Percentiles rank a stretch among this genome's conserved stretches.
Conservation (phyloP, 768 basidiomycete genomes). For the Podaxis sp. region DNA sequence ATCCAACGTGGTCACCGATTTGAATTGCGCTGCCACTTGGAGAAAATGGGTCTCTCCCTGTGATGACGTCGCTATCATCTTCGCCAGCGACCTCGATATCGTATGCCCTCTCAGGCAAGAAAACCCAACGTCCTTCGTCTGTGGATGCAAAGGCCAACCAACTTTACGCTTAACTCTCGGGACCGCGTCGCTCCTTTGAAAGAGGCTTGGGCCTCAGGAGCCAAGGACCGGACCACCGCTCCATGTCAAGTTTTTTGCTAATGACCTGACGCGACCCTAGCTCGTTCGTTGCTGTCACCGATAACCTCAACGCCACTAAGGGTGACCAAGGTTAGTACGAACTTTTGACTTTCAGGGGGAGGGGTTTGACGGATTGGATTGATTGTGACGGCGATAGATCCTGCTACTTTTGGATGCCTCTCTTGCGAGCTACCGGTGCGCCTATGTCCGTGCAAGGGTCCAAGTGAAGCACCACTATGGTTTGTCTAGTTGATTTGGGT, state of each 20-base stretch:
- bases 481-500: constrained; percentile 41
- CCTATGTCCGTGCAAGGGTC: constrained; percentile 49
- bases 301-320: constrained; percentile 15
- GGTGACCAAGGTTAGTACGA: constrained; percentile 35
- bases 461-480: constrained; percentile 37
- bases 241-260: constrained; percentile 50
- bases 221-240: constrained; percentile 41
- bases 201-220: constrained; percentile 56
- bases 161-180: constrained; percentile 17
- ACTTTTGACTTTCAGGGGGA: neutral
- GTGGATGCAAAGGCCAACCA: neutral
- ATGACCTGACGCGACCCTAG: constrained; percentile 50
- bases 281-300: constrained; percentile 46
- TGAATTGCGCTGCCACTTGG: constrained; percentile 16
- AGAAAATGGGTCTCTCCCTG: constrained; percentile 49
- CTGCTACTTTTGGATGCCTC: constrained; percentile 46
- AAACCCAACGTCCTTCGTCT: neutral
- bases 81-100: constrained; percentile 47
- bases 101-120: constrained; percentile 22
- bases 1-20: constrained; percentile 34
- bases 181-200: constrained; percentile 51
- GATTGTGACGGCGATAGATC: constrained; percentile 25
- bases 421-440: constrained; percentile 41
- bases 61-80: constrained; percentile 37
- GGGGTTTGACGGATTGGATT: neutral